Conservation (phyloP, 2,329 filamentous ascomycete genomes). For the Dactylellina leptospora region DNA sequence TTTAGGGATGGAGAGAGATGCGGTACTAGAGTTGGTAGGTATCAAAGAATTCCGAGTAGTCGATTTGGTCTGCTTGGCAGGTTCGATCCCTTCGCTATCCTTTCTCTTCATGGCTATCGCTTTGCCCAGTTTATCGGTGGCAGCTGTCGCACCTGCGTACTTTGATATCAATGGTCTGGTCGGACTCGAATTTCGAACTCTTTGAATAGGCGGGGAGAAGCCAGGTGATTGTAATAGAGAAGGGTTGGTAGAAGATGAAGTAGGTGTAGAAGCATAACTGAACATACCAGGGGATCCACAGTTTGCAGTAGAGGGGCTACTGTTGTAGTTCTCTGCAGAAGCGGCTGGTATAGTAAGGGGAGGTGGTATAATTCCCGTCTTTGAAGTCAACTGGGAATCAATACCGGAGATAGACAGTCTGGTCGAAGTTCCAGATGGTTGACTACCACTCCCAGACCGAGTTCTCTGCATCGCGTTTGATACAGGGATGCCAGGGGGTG, state of each 20-base stretch:
- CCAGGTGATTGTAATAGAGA: slow-evolving; percentile 51
- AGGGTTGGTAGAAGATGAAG: slow-evolving; percentile 51
- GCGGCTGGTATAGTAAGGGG: slow-evolving; percentile 51
- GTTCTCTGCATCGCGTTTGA: slow-evolving; percentile 36
- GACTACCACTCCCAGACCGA: slow-evolving; percentile 48
- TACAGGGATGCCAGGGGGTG: slow-evolving; percentile 28
- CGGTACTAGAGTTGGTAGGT: slow-evolving; percentile 19
- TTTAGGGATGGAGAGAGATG: slow-evolving; percentile 24
- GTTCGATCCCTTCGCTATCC: slow-evolving; percentile 34
- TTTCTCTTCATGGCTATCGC: slow-evolving; percentile 46
- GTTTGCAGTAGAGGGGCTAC: slow-evolving; percentile 52
- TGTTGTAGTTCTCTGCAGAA: slow-evolving; percentile 52
- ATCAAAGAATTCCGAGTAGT: slow-evolving; percentile 31
- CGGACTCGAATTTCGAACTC: slow-evolving; percentile 48
- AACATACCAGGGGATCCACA: slow-evolving; percentile 54
- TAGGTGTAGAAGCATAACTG: slow-evolving; percentile 53
- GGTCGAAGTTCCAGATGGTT: slow-evolving; percentile 32
- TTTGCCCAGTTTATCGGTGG: slow-evolving; percentile 47
- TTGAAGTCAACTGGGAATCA: slow-evolving; percentile 31
- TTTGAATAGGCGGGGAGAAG: slow-evolving; percentile 46
- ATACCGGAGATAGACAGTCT: slow-evolving; percentile 35
- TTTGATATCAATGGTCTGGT: slow-evolving; percentile 52
- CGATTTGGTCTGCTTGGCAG: slow-evolving; percentile 29
- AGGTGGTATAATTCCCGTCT: slow-evolving; percentile 38
- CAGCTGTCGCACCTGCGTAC: slow-evolving; percentile 50